Conservation (phyloP, 2,329 filamentous ascomycete genomes). For the Phoma sp. region DNA sequence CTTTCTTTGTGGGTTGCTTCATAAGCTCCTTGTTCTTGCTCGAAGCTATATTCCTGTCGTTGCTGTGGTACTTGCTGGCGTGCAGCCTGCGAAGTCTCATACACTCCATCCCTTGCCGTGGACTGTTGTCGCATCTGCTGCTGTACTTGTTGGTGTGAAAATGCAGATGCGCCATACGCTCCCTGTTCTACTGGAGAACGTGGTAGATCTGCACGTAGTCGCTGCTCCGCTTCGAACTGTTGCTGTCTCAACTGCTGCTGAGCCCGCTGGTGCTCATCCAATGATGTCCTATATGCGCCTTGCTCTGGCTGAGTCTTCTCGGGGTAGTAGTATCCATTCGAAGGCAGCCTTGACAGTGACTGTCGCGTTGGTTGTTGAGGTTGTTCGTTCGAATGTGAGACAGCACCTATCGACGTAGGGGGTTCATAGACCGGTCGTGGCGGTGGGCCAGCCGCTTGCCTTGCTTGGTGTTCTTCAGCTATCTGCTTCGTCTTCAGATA, state of each 20-base stretch:
- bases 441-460: slow-evolving; percentile 8
- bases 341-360: slow-evolving; percentile 17
- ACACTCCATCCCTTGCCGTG: not conserved
- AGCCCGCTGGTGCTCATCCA: slow-evolving; percentile 21
- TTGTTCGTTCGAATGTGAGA: slow-evolving; percentile 12
- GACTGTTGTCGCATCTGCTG: slow-evolving; percentile 10
- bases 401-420: slow-evolving; percentile 5
- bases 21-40: slow-evolving; percentile 4
- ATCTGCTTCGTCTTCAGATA: slow-evolving; percentile 32
- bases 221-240: slow-evolving; percentile 10
- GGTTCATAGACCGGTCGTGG: slow-evolving; percentile 13
- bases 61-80: slow-evolving; percentile 14
- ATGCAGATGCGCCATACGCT: not conserved
- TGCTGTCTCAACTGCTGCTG: slow-evolving; percentile 11
- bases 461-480: slow-evolving; percentile 29
- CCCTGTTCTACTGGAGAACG: slow-evolving; percentile 10
- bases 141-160: slow-evolving; percentile 6
- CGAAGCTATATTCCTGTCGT: not conserved
- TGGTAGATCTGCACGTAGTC: not conserved
- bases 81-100: slow-evolving; percentile 4
- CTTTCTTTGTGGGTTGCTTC: slow-evolving; percentile 14
- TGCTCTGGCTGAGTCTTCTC: slow-evolving; percentile 19
- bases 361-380: slow-evolving; percentile 13
- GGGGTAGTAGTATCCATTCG: slow-evolving; percentile 37
- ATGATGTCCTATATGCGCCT: slow-evolving; percentile 25